Base-by-base conservation (phyloP, 257 asterid genomes). In the Cordia subcordata region DNA sequence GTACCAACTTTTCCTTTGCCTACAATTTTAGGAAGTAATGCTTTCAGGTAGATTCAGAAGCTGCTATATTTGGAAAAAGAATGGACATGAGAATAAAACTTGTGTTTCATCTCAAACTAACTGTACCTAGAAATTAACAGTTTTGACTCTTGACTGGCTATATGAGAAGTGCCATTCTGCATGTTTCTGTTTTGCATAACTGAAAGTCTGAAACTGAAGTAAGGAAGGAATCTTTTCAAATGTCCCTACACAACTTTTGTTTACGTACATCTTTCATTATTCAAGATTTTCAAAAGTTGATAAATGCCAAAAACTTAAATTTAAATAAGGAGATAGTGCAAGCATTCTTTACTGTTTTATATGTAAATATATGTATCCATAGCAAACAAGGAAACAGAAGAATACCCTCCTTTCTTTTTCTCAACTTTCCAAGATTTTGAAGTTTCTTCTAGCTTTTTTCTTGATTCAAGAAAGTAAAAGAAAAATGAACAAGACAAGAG, bases 201-300 rank as follows among this genome's bases (percentile, higher is more conserved):
- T 56, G 81, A 75, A 71, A 42, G 12, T 39, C 44, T 39, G 9
- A 81, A 77, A 81, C 85, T 65, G 77, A 75, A 76, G 70, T 51
- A 86, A 71, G 78, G 72, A 71, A 76, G 45, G 75, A 79, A 77
- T 74, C 79, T 77, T 44, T 16, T 23, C 16, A 42, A 16, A 17
- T 53, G 19, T 66, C 53, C 23, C 17, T 27, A 33, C 61, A n/a
- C 44, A 40, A 65, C 27, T 16, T 22, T 18, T 45, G 47, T 33
- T 22, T 40, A 8, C 10, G 16, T 58, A 14, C 10, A 52, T 51
- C 45, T 40, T 57, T 52, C 40, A 13, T 39, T 13, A 12, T 33
- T 13, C 16, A 16, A 57, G 37, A 8, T 8, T 20, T 47, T 53
- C 17, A 50, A 37, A 8, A 53, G 40, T 17, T 22, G 50, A 12